Percentiles rank a stretch among this genome's conserved stretches.
phyloP scores from a whole-genome alignment of 2,329 filamentous ascomycete species.

The Penicillium carneum region DNA sequence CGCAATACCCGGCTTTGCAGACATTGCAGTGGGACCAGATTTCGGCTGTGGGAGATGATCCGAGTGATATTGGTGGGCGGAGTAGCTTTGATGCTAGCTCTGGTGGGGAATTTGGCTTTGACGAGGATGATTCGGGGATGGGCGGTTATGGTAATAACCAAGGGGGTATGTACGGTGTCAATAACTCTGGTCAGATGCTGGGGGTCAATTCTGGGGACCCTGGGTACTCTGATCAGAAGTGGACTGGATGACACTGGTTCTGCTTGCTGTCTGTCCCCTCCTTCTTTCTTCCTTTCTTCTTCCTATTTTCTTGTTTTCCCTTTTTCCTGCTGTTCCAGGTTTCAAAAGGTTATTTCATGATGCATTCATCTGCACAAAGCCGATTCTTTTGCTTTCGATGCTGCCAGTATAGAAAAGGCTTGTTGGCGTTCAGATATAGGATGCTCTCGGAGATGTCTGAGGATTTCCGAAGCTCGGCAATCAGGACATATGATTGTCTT shows the following conservation, averaged over 20 bases:
- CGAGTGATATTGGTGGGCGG: conserved; percentile 69
- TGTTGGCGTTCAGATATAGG: conserved; percentile 37
- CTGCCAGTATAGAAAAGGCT: conserved; percentile 29
- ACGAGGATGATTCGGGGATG: conserved; percentile 53
- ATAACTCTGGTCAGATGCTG: conserved; percentile 40
- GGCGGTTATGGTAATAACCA: conserved; percentile 45
- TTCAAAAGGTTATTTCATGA: conserved; percentile 17
- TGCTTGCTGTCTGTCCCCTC: not conserved
- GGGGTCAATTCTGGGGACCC: conserved; percentile 39
- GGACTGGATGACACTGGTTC: conserved; percentile 33
- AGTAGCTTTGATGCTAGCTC: conserved; percentile 60
- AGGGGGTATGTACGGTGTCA: conserved; percentile 43
- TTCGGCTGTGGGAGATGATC: conserved; percentile 64
- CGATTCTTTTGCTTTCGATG: conserved; percentile 7
- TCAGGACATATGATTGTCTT: conserved; percentile 7
- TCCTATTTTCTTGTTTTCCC: not conserved
- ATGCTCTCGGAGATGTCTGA: conserved; percentile 16
- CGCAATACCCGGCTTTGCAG: conserved; percentile 92
- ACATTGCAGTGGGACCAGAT: conserved; percentile 86
- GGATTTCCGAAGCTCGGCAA: conserved; percentile 1
- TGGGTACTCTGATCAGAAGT: conserved; percentile 41
- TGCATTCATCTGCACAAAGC: conserved; percentile 12
- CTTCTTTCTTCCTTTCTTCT: not conserved
- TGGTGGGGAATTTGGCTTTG: conserved; percentile 53
- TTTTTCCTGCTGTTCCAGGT: not conserved